Conservation (phyloP, 306 rosid genomes). For the Amphicarpaea edgeworthii region DNA sequence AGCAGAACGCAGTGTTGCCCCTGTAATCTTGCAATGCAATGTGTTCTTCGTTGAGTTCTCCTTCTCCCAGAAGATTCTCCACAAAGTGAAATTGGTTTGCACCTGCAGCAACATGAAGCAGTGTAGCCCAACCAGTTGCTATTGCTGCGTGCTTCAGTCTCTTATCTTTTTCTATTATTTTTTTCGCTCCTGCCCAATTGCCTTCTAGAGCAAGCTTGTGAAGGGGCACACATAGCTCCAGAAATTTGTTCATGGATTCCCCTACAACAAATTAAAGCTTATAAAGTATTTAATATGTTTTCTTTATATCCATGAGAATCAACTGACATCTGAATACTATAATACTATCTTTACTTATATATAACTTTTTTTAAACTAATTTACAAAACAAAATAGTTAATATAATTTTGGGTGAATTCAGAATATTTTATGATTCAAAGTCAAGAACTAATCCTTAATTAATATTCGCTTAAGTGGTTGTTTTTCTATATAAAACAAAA, state of each 20-base stretch:
- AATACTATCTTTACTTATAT: too few species aligned
- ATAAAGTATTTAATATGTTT: too few species aligned
- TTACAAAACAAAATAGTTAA: too few species aligned
- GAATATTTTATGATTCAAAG: too few species aligned
- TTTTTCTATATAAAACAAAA: too few species aligned
- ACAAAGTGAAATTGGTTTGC: constrained; percentile 29
- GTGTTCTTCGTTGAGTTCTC: background rate
- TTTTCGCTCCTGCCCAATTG: constrained; percentile 37
- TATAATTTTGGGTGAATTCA: too few species aligned
- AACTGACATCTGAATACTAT: too few species aligned
- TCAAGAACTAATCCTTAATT: too few species aligned
- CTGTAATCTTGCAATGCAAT: constrained; percentile 15
- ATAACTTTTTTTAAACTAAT: too few species aligned
- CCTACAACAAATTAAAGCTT: too few species aligned
- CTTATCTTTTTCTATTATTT: background rate
- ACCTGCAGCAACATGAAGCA: constrained; percentile 48
- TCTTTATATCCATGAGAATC: too few species aligned
- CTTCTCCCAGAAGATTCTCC: background rate
- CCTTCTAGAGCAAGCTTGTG: constrained; percentile 45
- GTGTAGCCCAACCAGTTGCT: constrained; percentile 32
- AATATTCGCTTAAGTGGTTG: too few species aligned
- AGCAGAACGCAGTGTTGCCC: constrained; percentile 49
- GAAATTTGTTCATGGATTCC: background rate
- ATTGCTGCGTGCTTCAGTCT: constrained; percentile 34
- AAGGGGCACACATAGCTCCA: constrained; percentile 48